Base-by-base conservation (phyloP, 2,329 filamentous ascomycete species). In the Sclerotinia sclerotiorum region DNA sequence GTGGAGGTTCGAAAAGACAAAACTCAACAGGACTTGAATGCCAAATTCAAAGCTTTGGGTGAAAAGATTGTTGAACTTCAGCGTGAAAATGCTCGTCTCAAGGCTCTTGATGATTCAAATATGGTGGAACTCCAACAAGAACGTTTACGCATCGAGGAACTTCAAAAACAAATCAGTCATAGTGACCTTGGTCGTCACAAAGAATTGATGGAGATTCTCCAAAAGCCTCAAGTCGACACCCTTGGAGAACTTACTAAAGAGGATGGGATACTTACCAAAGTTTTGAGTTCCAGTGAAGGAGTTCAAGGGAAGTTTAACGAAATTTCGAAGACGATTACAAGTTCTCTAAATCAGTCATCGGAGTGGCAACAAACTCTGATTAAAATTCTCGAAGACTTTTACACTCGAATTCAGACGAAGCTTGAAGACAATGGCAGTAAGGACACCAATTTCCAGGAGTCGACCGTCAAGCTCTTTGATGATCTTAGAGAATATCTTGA, bases 291-390 rank as follows among this genome's bases (percentile, higher is more conserved):
- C 24, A 69, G 63, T 27, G 68, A 61, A 39, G 27, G 29, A 48
- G 72, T 69, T 42, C 78, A 67, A 74, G 72, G 27, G 73, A 77
- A 71, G 79, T 78, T 77, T 49, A 72, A 75, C 6, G 68, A 72
- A 58, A 46, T 72, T 6, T 56, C 64, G 21, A 66, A 58, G n/a
- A 35, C 69, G 4, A 19, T 76, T 13, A 69, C 64, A 24, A 61
- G 63, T 39, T 29, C 73, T 29, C 69, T 70, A 35, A 70, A 44
- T 21, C 48, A 58, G 32, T 66, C 72, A 21, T 61, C 39, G n/a
- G 67, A 74, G 19, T 55, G 65, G 48, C 63, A 72, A 49, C 56
- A 63, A 27, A 58, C 70, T 21, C 32, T 77, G 35, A 56, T 63
- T 0, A 73, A 73, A 35, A 63, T 73, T n/a, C 66, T 76, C 17